Base-by-base conservation (phyloP, 306 rosid genomes). In the Gynostemma pentaphyllum region DNA sequence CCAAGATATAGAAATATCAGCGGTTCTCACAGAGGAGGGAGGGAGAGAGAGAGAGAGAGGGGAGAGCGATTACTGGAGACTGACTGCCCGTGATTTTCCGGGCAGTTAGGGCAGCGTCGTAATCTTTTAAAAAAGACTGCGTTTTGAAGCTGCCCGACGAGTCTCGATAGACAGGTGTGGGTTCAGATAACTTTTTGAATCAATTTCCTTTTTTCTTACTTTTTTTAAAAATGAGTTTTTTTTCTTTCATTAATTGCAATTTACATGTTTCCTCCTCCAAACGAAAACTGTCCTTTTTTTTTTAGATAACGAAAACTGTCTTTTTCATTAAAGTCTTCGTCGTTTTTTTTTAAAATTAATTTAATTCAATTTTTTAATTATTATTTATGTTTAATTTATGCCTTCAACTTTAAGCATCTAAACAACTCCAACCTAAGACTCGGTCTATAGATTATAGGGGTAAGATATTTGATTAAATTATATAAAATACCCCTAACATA, bases 91-190 rank as follows among this genome's bases (percentile, higher is more conserved):
- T 67, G 34, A 37, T 34, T 67, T 51, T 51, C 48, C 70, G 70
- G 70, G 70, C 70, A 66, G 70, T 32, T 60, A 61, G 70, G 70
- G 70, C 61, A 66, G 70, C 62, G 62, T 50, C 32, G 30, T 66
- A 34, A 9, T 37, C 61, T 50, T 30, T 55, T 30, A 64, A 46
- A 64, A 64, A 45, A 18, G 68, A 34, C 59, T 44, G 52, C 60
- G 70, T 66, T 50, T 66, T 39, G n/a, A 24, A 51, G 70, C 70
- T 67, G 70, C 70, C 70, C 70, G 13, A 39, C 26, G 15, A 9
- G 34, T 27, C 47, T 60, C 15, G 24, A 51, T 67, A 62, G 70
- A 67, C 70, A 67, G 56, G 37, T 67, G 61, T 67, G 60, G 61
- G 62, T 64, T 48, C 29, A 45, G 48, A 60, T 60, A 60, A 39